These are phyloP conservation scores for Russula sp. DNA, from an alignment of 768 basidiomycete genomes.

Conservation along the genomic window DNA sequence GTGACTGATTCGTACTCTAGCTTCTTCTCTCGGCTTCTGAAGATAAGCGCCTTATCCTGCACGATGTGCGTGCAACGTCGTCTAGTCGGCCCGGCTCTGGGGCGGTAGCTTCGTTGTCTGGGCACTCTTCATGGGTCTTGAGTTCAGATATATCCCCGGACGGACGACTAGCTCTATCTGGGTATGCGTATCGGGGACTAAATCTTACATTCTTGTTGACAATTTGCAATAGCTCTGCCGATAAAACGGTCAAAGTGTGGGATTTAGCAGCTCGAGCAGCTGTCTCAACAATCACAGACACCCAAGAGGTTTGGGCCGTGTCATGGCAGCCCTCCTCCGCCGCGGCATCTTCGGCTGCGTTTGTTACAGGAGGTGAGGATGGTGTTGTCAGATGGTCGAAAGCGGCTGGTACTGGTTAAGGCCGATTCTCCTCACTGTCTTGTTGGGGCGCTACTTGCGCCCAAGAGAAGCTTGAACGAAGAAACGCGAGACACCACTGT, in stretches of 20 bases:
- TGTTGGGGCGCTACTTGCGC: not conserved
- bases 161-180: slow-evolving; percentile 69
- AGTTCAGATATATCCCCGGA: slow-evolving; percentile 78
- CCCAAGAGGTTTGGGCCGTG: slow-evolving; percentile 78
- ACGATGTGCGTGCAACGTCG: slow-evolving; percentile 74
- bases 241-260: slow-evolving; percentile 84
- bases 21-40: slow-evolving; percentile 86
- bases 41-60: slow-evolving; percentile 83
- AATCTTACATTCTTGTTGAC: slow-evolving; percentile 1
- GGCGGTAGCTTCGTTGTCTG: slow-evolving; percentile 77
- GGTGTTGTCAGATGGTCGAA: slow-evolving; percentile 74
- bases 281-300: slow-evolving; percentile 72
- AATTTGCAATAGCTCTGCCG: slow-evolving; percentile 53
- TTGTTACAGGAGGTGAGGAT: slow-evolving; percentile 70
- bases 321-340: slow-evolving; percentile 67
- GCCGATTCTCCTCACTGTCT: not conserved
- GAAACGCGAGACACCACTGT: not conserved
- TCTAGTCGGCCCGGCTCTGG: slow-evolving; percentile 56
- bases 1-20: slow-evolving; percentile 32
- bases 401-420: slow-evolving; percentile 47
- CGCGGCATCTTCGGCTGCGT: slow-evolving; percentile 51
- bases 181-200: slow-evolving; percentile 40
- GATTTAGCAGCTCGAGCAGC: slow-evolving; percentile 66
- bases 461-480: not conserved
- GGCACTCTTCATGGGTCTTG: slow-evolving; percentile 90